Base-by-base conservation (phyloP, 345 rosid species). In the Mercurialis annua region DNA sequence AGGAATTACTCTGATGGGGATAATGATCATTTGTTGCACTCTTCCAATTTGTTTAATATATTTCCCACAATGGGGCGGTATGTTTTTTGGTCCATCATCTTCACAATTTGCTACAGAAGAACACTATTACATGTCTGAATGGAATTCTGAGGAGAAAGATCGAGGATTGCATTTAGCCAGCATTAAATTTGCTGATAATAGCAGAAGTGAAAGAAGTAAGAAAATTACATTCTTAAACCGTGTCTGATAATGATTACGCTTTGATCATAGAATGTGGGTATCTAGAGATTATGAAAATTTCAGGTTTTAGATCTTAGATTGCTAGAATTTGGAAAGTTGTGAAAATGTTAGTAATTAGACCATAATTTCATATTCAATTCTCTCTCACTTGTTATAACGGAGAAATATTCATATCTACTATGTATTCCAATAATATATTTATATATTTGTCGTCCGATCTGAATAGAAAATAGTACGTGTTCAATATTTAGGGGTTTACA, bases 31-130 rank as follows among this genome's bases (percentile, higher is more conserved):
- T 1, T 81, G 80, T n/a, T 90, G 96, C 84, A 64, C 89, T 34
- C 36, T 69, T 10, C 72, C 97, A 8, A 70, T 84, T n/a, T 75
- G 81, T 21, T 63, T 93, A 0, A 78, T 90, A 23, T 69, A 87
- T 72, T 93, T 93, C 75, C 98, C 98, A 4, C 96, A 90, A 44
- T 90, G 98, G 98, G 98, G 96, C 27, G 96, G 98, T 59, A 90
- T 93, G 94, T 84, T 93, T 58, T 83, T 82, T 46, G 88, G 94
- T 6, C 96, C 96, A 1, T 84, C 92, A 0, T 67, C 85, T 4
- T 40, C 62, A 34, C 73, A 75, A 27, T 43, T 63, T 7, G 58
- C 81, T 11, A 81, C 83, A 0, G 98, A 90, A 76, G 92, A 93
- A 81, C 92, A 85, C 8, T 90, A 93, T 49, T 89, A 93, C 66